Base-by-base conservation (phyloP, 345 rosid genomes). In the Arabis hirsuta region DNA sequence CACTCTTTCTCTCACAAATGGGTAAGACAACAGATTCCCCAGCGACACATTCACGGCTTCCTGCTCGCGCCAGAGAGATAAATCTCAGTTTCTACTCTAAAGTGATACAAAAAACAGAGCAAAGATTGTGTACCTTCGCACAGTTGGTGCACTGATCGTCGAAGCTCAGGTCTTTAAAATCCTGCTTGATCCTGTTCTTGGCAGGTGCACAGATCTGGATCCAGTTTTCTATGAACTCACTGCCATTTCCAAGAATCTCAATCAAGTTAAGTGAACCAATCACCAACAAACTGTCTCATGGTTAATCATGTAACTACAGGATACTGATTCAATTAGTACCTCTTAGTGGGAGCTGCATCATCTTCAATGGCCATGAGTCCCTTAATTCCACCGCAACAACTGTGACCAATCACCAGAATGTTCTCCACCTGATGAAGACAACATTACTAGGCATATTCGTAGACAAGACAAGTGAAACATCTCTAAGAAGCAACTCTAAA, bases 351-450 rank as follows among this genome's bases (percentile, higher is more conserved):
- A 63, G 73, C 72, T 19, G 62, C 13, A 71, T 72, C 77, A 77
- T 77, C 73, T 65, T 77, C 73, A 64, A 77, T 65, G 27, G 71
- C 72, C 98, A 95, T 92, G 65, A 95, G 99, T 67, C 97, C 98
- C 73, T 88, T 88, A 58, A 92, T 95, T 47, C 99, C 99, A 32
- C 99, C 99, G 71, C 99, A 95, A 61, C 94, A 78, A 69, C 99
- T 95, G 62, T 95, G 99, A 6, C 99, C 99, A 66, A 95, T 88
- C 48, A 95, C 94, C 41, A 92, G 74, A 63, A 95, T 83, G 55
- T 86, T 79, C 86, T 88, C 94, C 85, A 95, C 99, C 99, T 94
- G 75, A 62, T 63, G 2, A 60, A 19, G 29, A 53, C 55, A 67
- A 24, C 71, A 52, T 42, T 22, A 36, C 41, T 36, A 36, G 8